These are phyloP conservation scores for Saturnispora zaruensis DNA, from an alignment of 805 yeast species.

Conservation along the genomic window DNA sequence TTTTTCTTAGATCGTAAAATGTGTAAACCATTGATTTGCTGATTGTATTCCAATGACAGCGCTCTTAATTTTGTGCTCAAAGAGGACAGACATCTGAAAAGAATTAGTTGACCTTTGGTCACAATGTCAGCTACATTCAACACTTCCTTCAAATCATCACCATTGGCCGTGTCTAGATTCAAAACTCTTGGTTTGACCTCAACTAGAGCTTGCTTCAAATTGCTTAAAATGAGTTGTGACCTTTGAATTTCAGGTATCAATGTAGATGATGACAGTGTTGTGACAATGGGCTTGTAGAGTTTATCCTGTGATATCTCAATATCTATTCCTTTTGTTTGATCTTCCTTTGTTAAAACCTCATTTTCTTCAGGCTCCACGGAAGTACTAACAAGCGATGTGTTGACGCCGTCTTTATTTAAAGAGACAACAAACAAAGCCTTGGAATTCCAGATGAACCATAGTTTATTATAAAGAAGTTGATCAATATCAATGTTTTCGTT, in stretches of 20 bases:
- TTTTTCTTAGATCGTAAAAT: slow-evolving; percentile 12
- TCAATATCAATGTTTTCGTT: neutral
- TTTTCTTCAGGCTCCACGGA: slow-evolving; percentile 4
- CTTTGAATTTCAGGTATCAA: slow-evolving; percentile 9
- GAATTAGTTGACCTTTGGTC: slow-evolving; percentile 14
- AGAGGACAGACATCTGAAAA: slow-evolving; percentile 15
- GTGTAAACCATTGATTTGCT: slow-evolving; percentile 20
- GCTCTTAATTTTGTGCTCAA: slow-evolving; percentile 15
- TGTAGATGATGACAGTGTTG: neutral
- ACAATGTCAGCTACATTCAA: slow-evolving; percentile 15
- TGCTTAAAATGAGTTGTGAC: slow-evolving; percentile 9
- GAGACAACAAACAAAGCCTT: slow-evolving; percentile 15
- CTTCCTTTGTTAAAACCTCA: neutral
- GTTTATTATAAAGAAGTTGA: slow-evolving; percentile 13
- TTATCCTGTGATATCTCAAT: neutral
- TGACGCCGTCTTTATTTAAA: slow-evolving; percentile 8
- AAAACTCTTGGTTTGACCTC: slow-evolving; percentile 7
- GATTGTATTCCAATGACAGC: slow-evolving; percentile 19
- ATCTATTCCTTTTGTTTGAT: neutral
- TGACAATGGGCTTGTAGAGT: slow-evolving; percentile 8
- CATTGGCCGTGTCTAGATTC: slow-evolving; percentile 9
- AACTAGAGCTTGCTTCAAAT: slow-evolving; percentile 10
- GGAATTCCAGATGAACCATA: slow-evolving; percentile 23
- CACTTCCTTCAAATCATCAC: slow-evolving; percentile 14
- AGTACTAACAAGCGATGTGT: slow-evolving; percentile 11